These are phyloP conservation scores for Alternaria burnsii DNA, from an alignment of 2,329 filamentous ascomycete genomes.

Conservation along the genomic window DNA sequence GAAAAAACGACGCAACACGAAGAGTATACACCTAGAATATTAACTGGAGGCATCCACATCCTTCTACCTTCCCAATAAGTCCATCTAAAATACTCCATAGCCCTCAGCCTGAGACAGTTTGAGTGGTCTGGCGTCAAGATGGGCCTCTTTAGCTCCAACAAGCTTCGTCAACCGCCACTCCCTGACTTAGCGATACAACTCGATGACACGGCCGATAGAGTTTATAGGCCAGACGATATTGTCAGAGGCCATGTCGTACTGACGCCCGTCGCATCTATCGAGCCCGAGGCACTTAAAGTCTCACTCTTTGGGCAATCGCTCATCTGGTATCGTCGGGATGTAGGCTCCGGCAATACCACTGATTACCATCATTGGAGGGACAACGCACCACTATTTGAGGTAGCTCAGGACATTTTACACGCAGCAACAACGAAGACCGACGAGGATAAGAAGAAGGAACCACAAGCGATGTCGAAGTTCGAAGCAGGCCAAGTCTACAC, in stretches of 20 bases:
- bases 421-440: background rate
- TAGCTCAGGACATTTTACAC: conserved; percentile 23
- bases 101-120: background rate
- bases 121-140: conserved; percentile 9
- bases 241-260: conserved; percentile 29
- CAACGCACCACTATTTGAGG: conserved; percentile 32
- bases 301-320: conserved; percentile 29
- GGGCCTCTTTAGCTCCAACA: conserved; percentile 30
- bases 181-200: conserved; percentile 29
- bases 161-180: conserved; percentile 22
- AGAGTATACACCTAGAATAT: background rate
- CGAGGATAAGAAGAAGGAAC: background rate
- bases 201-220: conserved; percentile 16
- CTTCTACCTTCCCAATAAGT: background rate
- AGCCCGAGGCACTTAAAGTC: conserved; percentile 29
- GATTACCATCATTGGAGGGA: conserved; percentile 36
- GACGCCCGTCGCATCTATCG: conserved; percentile 20
- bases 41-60: background rate
- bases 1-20: background rate
- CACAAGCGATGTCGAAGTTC: background rate
- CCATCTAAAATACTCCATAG: background rate
- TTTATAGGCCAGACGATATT: conserved; percentile 32
- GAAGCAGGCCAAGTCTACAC: conserved; percentile 23
- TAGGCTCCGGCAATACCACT: background rate
- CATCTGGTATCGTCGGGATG: background rate